A percentile compares a stretch with the other conserved stretches of the same genome.
phyloP scores from a whole-genome alignment of 768 basidiomycete genomes.

The Russula olivacea region DNA sequence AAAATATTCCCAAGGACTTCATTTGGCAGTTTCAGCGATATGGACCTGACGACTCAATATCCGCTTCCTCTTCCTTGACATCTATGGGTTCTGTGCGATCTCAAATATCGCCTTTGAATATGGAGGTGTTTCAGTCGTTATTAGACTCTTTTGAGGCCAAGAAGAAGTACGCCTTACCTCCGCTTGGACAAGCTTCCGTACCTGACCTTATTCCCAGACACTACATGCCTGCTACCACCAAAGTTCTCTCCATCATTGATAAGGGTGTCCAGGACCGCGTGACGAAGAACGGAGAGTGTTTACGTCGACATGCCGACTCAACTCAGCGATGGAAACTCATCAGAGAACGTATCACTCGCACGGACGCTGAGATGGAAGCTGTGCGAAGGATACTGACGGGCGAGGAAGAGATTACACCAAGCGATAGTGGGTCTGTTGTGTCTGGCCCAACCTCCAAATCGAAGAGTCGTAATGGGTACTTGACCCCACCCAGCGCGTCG shows the following conservation, averaged over 20 bases:
- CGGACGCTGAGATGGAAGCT: conserved; percentile 76
- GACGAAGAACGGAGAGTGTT: conserved; percentile 94
- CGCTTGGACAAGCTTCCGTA: background rate
- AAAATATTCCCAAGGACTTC: conserved; percentile 53
- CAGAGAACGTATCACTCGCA: conserved; percentile 70
- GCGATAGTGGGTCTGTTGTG: conserved; percentile 65
- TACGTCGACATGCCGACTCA: conserved; percentile 85
- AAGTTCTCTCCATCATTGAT: conserved; percentile 89
- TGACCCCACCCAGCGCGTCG: conserved; percentile 53
- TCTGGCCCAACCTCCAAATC: conserved; percentile 47
- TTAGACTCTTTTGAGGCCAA: conserved; percentile 79
- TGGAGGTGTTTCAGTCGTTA: conserved; percentile 61
- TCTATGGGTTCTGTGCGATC: conserved; percentile 38
- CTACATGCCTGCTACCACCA: conserved; percentile 89
- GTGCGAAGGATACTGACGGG: conserved; percentile 52
- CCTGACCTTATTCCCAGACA: conserved; percentile 47
- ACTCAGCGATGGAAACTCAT: conserved; percentile 80
- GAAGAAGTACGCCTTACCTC: conserved; percentile 60
- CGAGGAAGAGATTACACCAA: conserved; percentile 45
- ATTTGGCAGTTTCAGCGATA: conserved; percentile 73
- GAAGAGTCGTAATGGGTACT: conserved; percentile 48
- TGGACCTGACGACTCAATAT: conserved; percentile 42
- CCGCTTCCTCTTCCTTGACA: conserved; percentile 35
- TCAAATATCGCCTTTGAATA: conserved; percentile 47
- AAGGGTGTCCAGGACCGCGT: conserved; percentile 90